phyloP scores from a whole-genome alignment of 768 basidiomycete species.

The Tylopilus cervinicoccineus region DNA sequence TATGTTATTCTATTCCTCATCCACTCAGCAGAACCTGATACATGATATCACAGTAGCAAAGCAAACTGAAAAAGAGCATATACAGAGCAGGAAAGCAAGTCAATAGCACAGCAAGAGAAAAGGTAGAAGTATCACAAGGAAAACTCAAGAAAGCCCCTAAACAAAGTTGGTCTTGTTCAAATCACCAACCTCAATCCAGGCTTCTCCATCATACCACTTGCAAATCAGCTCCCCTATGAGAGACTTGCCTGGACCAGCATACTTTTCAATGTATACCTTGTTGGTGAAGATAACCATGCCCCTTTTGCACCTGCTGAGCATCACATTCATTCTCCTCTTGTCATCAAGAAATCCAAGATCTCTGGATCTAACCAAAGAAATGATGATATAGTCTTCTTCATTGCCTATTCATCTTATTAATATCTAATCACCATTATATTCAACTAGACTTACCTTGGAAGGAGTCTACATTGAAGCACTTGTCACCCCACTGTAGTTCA shows the following conservation, averaged over 20 bases:
- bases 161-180: slow-evolving; percentile 21
- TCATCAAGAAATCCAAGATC: slow-evolving; percentile 66
- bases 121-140: background rate
- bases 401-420: slow-evolving; percentile 50
- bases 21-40: slow-evolving; percentile 1
- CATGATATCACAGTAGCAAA: slow-evolving; percentile 2
- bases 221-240: slow-evolving; percentile 39
- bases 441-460: slow-evolving; percentile 60
- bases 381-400: slow-evolving; percentile 74
- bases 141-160: slow-evolving; percentile 5
- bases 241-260: slow-evolving; percentile 45
- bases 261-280: slow-evolving; percentile 52
- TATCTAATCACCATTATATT: background rate
- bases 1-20: background rate
- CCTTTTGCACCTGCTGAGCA: slow-evolving; percentile 76
- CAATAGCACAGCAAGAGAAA: slow-evolving; percentile 9
- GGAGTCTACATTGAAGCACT: slow-evolving; percentile 72
- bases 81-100: slow-evolving; percentile 17
- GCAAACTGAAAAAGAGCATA: background rate
- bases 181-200: slow-evolving; percentile 36
- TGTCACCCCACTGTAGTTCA: slow-evolving; percentile 60
- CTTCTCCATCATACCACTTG: slow-evolving; percentile 27
- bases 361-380: slow-evolving; percentile 64
- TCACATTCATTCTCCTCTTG: slow-evolving; percentile 75
- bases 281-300: slow-evolving; percentile 76